Base-by-base conservation (phyloP, 352 stramenopile genomes). In the Globisporangium emineosum region DNA sequence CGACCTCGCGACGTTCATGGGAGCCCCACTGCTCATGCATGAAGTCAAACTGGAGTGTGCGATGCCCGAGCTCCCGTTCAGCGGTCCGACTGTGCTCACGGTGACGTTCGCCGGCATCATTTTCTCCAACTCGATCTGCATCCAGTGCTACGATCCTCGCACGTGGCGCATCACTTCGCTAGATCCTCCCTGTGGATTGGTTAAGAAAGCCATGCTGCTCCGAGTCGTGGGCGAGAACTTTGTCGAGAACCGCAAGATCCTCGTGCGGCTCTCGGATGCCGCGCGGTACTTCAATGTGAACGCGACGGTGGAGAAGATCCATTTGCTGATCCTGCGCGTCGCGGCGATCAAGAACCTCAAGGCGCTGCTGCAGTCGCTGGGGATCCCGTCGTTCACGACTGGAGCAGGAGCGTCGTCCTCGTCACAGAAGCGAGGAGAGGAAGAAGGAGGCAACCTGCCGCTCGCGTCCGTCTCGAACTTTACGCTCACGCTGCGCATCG, bases 121-220 rank as follows among this genome's bases (percentile, higher is more conserved):
- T 4, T 90, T 90, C 50, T 92, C 83, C 0, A 92, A 92, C 50
- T 66, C 71, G 17, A 72, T 92, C 15, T 83, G 67, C 19, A 70
- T 89, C 25, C 76, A 89, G n/a, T 89, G 79, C 67, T 92, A 92
- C 53, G 79, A 92, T 49, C 81, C 83, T 19, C 72, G 79, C 8
- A 68, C 68, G 12, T 89, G 79, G 79, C 61, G 62, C 15, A 79
- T 90, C 33, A 66, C 60, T 13, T 57, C 64, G 0, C 27, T 91
- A 13, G 60, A 77, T 42, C 82, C 80, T 54, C 66, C 80, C 0
- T 88, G 78, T 54, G 77, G 78, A 0, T 72, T 89, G 23, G 65
- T 83, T 0, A 42, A 68, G 2, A 63, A 72, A 43, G 45, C 61
- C 0, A 37, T 79, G 12, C 54, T 60, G 1, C 37, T 90, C n/a